These are phyloP conservation scores for Colletotrichum musae DNA, from an alignment of 2,329 filamentous ascomycete species.

Conservation along the genomic window DNA sequence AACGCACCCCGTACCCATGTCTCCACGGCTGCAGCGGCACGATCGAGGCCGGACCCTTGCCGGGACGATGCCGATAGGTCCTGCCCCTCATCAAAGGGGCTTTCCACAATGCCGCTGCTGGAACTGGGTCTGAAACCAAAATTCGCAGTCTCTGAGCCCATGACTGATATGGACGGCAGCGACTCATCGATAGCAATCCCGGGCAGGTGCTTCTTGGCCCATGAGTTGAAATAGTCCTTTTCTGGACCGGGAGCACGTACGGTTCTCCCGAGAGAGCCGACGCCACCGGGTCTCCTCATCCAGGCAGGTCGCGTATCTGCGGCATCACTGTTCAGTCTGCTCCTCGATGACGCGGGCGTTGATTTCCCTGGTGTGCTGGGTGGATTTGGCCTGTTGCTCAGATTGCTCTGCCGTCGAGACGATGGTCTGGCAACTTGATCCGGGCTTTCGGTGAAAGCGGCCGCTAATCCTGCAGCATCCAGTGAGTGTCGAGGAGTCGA, in stretches of 20 bases:
- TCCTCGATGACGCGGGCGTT: conserved; percentile 54
- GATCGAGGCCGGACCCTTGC: conserved; percentile 76
- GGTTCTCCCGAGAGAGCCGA: conserved; percentile 83
- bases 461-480: conserved; percentile 54
- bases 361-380: conserved; percentile 47
- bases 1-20: conserved; percentile 91
- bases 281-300: conserved; percentile 88
- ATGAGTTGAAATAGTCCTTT: conserved; percentile 85
- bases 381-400: conserved; percentile 51
- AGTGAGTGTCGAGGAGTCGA: conserved; percentile 78
- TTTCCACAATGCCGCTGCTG: conserved; percentile 64
- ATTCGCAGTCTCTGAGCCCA: conserved; percentile 72
- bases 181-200: conserved; percentile 78
- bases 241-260: conserved; percentile 85
- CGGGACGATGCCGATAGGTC: conserved; percentile 58
- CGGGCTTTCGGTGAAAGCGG: conserved; percentile 31
- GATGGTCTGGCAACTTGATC: conserved; percentile 43
- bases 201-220: conserved; percentile 87
- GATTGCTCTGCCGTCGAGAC: conserved; percentile 60
- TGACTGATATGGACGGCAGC: conserved; percentile 76
- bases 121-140: conserved; percentile 65
- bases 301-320: conserved; percentile 66
- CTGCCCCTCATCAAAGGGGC: conserved; percentile 64
- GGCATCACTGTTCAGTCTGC: conserved; percentile 55
- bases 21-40: conserved; percentile 89